These are phyloP conservation scores for Sporothrix phasma DNA, from an alignment of 2,329 filamentous ascomycete species.

Conservation along the genomic window DNA sequence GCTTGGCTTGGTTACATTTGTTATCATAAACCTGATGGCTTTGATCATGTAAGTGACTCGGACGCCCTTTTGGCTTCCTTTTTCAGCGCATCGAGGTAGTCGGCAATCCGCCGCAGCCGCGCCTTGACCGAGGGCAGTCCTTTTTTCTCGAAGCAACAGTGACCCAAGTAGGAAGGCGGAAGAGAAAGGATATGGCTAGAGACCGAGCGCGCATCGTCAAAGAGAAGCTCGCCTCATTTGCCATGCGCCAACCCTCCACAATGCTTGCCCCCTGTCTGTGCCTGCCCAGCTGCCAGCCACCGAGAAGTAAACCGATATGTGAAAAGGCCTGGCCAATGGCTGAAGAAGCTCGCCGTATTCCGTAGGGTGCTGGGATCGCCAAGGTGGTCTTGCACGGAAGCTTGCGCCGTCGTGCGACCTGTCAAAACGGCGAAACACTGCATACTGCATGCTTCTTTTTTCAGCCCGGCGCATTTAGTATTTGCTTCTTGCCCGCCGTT, in stretches of 20 bases:
- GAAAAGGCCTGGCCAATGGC: background rate
- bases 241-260: background rate
- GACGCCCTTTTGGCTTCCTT: background rate
- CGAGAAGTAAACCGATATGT: background rate
- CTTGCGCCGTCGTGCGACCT: slow-evolving; percentile 5
- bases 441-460: background rate
- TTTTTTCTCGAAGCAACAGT: background rate
- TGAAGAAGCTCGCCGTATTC: too few relatives aligned
- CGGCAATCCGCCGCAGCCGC: background rate
- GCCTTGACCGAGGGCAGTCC: background rate
- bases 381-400: background rate
- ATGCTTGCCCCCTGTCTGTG: background rate
- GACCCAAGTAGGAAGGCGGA: background rate
- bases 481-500: background rate
- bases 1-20: background rate
- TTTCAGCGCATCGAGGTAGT: background rate
- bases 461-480: background rate
- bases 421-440: slow-evolving; percentile 6
- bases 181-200: background rate
- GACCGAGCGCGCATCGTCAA: background rate
- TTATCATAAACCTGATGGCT: background rate
- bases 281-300: background rate
- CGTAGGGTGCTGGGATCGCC: too few relatives aligned
- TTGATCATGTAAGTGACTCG: background rate
- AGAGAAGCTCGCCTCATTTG: background rate